Conservation (phyloP, 169 alveolate genomes). For the Plasmodium vinckei region DNA sequence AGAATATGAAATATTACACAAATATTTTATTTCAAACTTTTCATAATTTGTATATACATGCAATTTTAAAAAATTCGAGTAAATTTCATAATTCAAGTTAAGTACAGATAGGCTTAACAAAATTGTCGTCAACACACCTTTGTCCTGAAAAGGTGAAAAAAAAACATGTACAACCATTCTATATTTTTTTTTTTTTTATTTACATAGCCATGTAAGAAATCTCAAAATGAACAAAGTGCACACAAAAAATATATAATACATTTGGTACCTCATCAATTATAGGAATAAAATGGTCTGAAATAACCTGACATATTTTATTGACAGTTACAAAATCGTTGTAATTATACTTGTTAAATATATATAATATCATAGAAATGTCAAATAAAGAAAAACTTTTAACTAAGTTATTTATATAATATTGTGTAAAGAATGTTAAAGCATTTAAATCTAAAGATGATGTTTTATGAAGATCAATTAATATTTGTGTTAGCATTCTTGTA, state of each 20-base stretch:
- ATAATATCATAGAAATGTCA: conserved; percentile 55
- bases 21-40: conserved; percentile 63
- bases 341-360: conserved; percentile 40
- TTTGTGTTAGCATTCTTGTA: conserved; percentile 44
- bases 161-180: neutral
- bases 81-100: conserved; percentile 20
- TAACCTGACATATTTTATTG: conserved; percentile 8
- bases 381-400: conserved; percentile 20
- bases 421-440: conserved; percentile 43
- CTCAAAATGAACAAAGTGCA: neutral
- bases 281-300: conserved; percentile 21
- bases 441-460: conserved; percentile 34
- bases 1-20: conserved; percentile 61
- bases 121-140: conserved; percentile 65
- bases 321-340: conserved; percentile 44
- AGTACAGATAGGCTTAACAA: conserved; percentile 40
- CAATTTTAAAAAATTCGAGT: conserved; percentile 1
- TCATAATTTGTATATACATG: conserved; percentile 42
- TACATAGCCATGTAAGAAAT: no score
- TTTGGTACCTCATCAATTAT: conserved; percentile 25
- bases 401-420: conserved; percentile 27
- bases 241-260: neutral
- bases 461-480: conserved; percentile 61
- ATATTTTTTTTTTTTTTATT: no score
- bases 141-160: conserved; percentile 22